Percentiles rank a stretch among this genome's conserved stretches.
Evolutionary conservation across 306 rosid genomes (phyloP).

Genomic region (cucumber (Cucumis sativus)): DNA sequence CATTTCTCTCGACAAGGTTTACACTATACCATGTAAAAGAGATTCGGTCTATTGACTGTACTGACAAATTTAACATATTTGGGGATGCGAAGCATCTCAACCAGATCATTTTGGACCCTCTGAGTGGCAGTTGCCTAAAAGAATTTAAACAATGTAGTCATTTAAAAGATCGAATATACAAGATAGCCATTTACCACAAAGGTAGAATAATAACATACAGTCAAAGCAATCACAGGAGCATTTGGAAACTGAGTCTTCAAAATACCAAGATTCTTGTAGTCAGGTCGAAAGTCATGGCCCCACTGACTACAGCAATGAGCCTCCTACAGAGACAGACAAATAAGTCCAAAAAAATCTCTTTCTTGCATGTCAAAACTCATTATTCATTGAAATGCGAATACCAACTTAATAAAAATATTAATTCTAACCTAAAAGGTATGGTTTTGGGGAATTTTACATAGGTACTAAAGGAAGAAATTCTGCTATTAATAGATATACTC

Average conservation of each 20-base stretch:
- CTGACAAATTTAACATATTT: slow-evolving; percentile 87
- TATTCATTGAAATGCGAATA: not conserved
- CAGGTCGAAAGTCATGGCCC: slow-evolving; percentile 99
- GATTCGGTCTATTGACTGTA: slow-evolving; percentile 88
- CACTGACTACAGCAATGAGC: slow-evolving; percentile 99
- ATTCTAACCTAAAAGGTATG: not conserved
- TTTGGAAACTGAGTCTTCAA: slow-evolving; percentile 90
- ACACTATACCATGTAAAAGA: slow-evolving; percentile 76
- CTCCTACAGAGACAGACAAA: slow-evolving; percentile 38
- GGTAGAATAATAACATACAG: slow-evolving; percentile 37
- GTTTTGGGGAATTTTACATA: not conserved
- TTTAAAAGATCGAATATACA: not conserved
- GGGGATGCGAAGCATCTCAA: slow-evolving; percentile 85
- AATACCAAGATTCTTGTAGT: slow-evolving; percentile 88
- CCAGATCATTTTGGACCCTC: slow-evolving; percentile 83
- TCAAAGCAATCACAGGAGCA: slow-evolving; percentile 80
- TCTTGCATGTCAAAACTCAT: not conserved
- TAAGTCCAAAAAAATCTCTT: not conserved
- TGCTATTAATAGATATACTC: slow-evolving; percentile 20
- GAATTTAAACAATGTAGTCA: slow-evolving; percentile 1
- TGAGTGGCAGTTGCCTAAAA: slow-evolving; percentile 92
- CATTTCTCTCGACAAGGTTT: not conserved
- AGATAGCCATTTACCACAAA: not conserved
- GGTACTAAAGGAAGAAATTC: not conserved
- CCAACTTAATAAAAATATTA: not conserved